These are phyloP conservation scores for Erythrophleum fordii DNA, from an alignment of 306 rosid genomes.

Conservation along the genomic window DNA sequence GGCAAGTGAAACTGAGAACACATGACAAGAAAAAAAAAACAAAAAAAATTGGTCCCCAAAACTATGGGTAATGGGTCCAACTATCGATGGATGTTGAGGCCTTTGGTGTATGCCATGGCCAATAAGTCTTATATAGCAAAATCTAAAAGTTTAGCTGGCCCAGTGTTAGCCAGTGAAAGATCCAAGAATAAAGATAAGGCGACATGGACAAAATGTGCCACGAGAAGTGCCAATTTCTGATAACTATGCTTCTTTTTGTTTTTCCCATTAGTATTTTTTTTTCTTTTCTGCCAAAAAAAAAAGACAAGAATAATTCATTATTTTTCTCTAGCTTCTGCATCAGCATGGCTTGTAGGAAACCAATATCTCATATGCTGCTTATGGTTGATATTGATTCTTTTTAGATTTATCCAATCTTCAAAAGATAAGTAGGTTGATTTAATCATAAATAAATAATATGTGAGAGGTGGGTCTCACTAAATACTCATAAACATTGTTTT, in stretches of 20 bases:
- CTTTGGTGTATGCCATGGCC: not conserved
- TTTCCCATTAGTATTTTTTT: conserved; percentile 20
- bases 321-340: no score
- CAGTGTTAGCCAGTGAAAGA: conserved; percentile 41
- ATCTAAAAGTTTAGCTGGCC: conserved; percentile 44
- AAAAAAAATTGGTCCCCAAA: conserved; percentile 60
- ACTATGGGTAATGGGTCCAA: conserved; percentile 37
- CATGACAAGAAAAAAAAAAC: conserved; percentile 37
- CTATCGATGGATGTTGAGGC: not conserved
- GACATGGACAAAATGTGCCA: conserved; percentile 71
- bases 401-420: not conserved
- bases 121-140: not conserved
- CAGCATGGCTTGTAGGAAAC: not conserved
- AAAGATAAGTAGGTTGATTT: no score
- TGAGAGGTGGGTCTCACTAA: no score
- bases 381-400: not conserved
- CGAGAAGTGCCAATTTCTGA: no score
- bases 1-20: conserved; percentile 1
- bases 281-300: not conserved
- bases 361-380: not conserved
- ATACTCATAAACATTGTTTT: no score
- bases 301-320: not conserved
- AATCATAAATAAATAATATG: no score
- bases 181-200: conserved; percentile 42
- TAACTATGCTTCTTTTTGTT: conserved; percentile 53